Evolutionary conservation across 768 basidiomycete genomes (phyloP).

Genomic region (Mycena rebaudengoi): DNA sequence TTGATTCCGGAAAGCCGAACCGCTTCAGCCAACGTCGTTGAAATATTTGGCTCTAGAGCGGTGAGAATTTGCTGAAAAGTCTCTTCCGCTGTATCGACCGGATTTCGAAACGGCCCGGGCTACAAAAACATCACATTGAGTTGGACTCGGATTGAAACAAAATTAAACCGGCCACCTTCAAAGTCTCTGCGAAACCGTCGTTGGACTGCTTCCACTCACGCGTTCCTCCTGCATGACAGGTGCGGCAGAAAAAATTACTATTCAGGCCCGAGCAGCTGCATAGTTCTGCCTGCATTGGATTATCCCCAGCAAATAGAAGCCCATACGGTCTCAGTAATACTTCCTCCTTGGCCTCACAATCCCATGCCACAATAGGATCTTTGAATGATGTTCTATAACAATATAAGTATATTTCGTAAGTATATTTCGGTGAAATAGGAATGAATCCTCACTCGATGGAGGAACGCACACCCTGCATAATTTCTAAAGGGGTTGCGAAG

Average conservation of each 20-base stretch:
- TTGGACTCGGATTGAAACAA: background rate
- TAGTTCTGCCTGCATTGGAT: conserved; percentile 48
- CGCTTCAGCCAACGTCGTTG: background rate
- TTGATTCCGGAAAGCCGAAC: background rate
- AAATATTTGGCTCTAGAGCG: conserved; percentile 7
- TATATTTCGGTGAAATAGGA: background rate
- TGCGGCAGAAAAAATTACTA: conserved; percentile 42
- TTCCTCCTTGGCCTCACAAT: conserved; percentile 16
- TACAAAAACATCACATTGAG: background rate
- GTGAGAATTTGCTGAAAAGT: conserved; percentile 16
- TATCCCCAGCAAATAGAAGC: conserved; percentile 39
- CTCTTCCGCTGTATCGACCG: background rate
- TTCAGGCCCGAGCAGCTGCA: conserved; percentile 42
- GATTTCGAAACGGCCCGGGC: background rate
- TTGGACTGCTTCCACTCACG: conserved; percentile 26
- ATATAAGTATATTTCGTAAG: background rate
- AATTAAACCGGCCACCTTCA: background rate
- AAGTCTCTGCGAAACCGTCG: background rate
- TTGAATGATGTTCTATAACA: background rate
- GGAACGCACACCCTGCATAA: conserved; percentile 22
- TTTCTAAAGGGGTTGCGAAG: conserved; percentile 27
- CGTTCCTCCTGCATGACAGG: conserved; percentile 40
- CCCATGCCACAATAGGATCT: conserved; percentile 4
- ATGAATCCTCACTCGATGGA: conserved; percentile 21
- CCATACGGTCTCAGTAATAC: too few species aligned